Base-by-base conservation (phyloP, 345 rosid genomes). In the Sonneratia caseolaris region DNA sequence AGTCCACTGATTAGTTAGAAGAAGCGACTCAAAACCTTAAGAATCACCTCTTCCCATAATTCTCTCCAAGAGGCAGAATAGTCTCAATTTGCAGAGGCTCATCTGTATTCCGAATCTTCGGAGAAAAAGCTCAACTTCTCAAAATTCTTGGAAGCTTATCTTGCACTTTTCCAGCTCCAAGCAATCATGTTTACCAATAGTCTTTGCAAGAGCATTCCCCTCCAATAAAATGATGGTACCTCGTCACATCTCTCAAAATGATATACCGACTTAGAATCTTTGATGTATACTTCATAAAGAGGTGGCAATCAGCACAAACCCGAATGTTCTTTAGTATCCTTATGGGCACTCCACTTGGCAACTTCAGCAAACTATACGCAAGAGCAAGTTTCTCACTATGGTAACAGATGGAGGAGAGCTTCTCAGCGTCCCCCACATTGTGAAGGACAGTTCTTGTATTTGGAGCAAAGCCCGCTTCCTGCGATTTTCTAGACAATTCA, bases 361-460 rank as follows among this genome's bases (percentile, higher is more conserved):
- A 82, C 78, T 78, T 88, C 1, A 80, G 79, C 83, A 88, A 79
- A 37, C 82, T 74, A 76, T 75, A 88, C 68, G 86, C 89, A 66
- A 85, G 81, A 70, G 92, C 89, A 71, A 85, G 85, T 72, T 87
- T 87, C 81, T 85, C 89, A 53, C 89, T 82, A 68, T 85, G 92
- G 76, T 83, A 84, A 75, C 79, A 79, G 49, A 85, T 79, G 71
- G 89, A 84, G 64, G 79, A 77, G 66, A 79, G 66, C 70, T 87
- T 87, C 75, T 87, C 89, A 61, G 80, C 84, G 75, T 82, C 86
- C 7, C 70, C 80, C 32, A 84, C 83, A 74, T 85, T 77, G 72
- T 84, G 92, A 62, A 87, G 74, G 70, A 85, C 92, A 73, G 75
- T 72, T 47, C 72, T 76, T 45, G 80, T 80, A 71, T 82, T 71